phyloP scores from a whole-genome alignment of 805 yeast species.

The Priceomyces melissophilus region DNA sequence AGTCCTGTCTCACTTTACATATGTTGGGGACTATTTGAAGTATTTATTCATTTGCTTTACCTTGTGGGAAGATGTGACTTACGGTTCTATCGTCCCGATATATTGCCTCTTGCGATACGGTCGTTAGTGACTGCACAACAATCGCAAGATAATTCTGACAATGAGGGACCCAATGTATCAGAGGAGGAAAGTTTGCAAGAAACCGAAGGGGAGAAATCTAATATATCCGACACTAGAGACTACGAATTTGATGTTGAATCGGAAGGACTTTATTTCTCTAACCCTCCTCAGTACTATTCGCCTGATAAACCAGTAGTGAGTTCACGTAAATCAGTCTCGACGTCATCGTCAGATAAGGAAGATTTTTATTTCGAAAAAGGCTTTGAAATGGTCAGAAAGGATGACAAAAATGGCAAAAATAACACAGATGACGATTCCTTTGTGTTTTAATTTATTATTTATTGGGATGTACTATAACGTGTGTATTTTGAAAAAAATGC shows the following conservation, averaged over 20 bases:
- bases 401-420: too few species aligned
- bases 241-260: constrained; percentile 1
- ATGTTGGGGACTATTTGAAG: constrained; percentile 67
- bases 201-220: background rate
- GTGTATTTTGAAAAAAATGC: too few species aligned
- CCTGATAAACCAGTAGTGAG: background rate
- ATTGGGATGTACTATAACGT: too few species aligned
- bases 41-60: constrained; percentile 52
- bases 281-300: background rate
- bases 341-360: too few species aligned
- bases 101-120: constrained; percentile 38
- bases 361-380: too few species aligned
- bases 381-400: too few species aligned
- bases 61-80: constrained; percentile 68
- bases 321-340: too few species aligned
- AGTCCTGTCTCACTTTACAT: constrained; percentile 61
- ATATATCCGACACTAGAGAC: background rate
- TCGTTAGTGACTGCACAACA: constrained; percentile 43
- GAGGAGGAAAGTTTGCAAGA: background rate
- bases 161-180: constrained; percentile 5
- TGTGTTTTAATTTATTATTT: too few species aligned
- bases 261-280: background rate
- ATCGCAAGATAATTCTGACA: constrained; percentile 29
- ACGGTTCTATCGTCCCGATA: constrained; percentile 77
- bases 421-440: too few species aligned